Evolutionary conservation across 1,139 yeast genomes (phyloP), one percentile per base, ranked within the genome.

Genomic region (Debaryomyces fabryi): DNA sequence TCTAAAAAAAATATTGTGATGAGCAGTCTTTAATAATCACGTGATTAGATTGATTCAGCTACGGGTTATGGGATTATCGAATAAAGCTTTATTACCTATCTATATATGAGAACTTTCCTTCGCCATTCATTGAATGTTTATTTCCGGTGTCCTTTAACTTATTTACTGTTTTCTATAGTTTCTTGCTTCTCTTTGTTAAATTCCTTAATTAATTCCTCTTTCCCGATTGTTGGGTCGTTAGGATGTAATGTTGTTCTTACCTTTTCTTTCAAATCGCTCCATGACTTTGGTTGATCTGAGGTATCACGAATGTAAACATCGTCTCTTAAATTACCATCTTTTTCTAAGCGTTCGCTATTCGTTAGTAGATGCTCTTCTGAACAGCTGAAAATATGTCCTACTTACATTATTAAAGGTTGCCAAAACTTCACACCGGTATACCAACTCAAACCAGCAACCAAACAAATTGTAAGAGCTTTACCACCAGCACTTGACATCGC

Each of bases 361-460:
- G 60, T 57, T 58, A 50, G 57, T 44, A 37, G 24, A 10, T 23
- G 43, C n/a, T 29, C 4, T 7, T 38, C 9, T 29, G 13, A 34
- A 25, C 13, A 23, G 33, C 24, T 21, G 13, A 24, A 23, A 37
- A 36, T 12, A 15, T 5, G n/a, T 4, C n/a, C 27, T 42, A 79
- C 86, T 58, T 74, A 82, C 86, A 87, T 76, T 4, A 87, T 77
- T 29, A 87, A 64, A 1, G 96, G 95, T 57, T 84, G 85, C 76
- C 89, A 87, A 67, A 87, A 87, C 60, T 78, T 81, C 48, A 82
- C 69, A 0, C 93, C 87, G 24, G 76, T 66, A 50, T 72, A 76
- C 76, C 78, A 74, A 48, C 79, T 71, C 32, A 73, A 56, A 6
- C 66, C 70, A 6, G 72, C 69, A 4, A 69, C 74, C 25, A 69